phyloP scores from a whole-genome alignment of 2,329 filamentous ascomycete species.

The Apiospora phragmitis region DNA sequence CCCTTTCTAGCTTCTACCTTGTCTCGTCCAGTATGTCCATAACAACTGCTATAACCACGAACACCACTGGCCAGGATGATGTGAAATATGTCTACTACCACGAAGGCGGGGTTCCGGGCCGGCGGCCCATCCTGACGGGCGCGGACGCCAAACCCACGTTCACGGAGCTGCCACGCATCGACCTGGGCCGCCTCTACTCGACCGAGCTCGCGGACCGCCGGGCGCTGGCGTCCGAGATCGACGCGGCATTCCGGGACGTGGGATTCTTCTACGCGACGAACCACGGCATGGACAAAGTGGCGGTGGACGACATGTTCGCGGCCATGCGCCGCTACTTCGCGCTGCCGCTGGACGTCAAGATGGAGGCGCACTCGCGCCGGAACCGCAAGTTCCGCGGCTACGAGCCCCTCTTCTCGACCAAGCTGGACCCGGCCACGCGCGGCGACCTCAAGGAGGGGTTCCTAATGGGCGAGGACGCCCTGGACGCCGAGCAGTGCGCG shows the following conservation, averaged over 20 bases:
- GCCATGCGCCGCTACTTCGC: constrained; percentile 12
- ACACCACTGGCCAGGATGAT: not conserved
- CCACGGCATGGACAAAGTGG: constrained; percentile 1
- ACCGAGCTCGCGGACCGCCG: not conserved
- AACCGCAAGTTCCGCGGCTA: constrained; percentile 16
- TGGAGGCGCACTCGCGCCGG: constrained; percentile 14
- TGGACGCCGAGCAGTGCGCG: constrained; percentile 12
- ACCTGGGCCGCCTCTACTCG: constrained; percentile 10
- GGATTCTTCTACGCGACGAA: constrained; percentile 16
- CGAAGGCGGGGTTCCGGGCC: constrained; percentile 12
- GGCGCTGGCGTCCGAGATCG: constrained; percentile 8
- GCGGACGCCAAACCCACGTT: constrained; percentile 12
- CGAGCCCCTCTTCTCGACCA: constrained; percentile 16
- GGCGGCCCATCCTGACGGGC: constrained; percentile 10
- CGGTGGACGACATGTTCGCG: constrained; percentile 6
- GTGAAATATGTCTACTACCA: constrained; percentile 13
- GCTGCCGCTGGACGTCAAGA: constrained; percentile 11
- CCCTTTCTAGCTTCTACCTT: not conserved
- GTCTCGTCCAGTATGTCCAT: not conserved
- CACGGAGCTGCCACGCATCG: constrained; percentile 9
- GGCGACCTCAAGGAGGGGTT: constrained; percentile 16
- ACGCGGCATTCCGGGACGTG: constrained; percentile 8
- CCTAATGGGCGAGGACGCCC: constrained; percentile 15
- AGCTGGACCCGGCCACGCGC: constrained; percentile 13
- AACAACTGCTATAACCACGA: not conserved